Evolutionary conservation across 306 rosid genomes (phyloP).

Genomic region (Sophora flavescens): DNA sequence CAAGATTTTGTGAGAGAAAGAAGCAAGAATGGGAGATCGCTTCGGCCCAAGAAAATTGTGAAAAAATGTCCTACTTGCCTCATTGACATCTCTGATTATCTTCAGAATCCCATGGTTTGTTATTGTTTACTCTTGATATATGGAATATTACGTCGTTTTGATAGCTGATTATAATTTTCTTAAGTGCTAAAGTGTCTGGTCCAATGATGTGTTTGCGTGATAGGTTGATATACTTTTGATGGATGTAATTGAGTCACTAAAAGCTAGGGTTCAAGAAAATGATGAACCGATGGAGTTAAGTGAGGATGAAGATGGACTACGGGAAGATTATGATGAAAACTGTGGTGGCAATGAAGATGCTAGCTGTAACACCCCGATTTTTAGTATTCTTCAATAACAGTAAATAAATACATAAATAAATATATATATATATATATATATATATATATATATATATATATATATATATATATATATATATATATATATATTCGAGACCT

Average conservation of each 20-base stretch:
- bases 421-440: too few relatives aligned
- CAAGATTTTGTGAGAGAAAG: slow-evolving; percentile 58
- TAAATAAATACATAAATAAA: too few relatives aligned
- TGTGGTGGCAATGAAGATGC: too few relatives aligned
- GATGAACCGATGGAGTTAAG: slow-evolving; percentile 28
- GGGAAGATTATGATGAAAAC: slow-evolving; percentile 26
- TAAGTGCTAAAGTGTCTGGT: background rate
- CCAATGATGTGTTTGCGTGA: slow-evolving; percentile 37
- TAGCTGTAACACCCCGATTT: too few relatives aligned
- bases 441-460: too few relatives aligned
- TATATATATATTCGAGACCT: too few relatives aligned
- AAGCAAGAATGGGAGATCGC: slow-evolving; percentile 56
- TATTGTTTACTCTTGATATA: background rate
- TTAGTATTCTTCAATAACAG: too few relatives aligned
- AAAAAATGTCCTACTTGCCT: slow-evolving; percentile 66
- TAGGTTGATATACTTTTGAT: slow-evolving; percentile 72
- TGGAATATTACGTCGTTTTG: slow-evolving; percentile 3
- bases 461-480: too few relatives aligned
- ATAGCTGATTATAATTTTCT: too few relatives aligned
- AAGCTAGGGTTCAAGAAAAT: slow-evolving; percentile 56
- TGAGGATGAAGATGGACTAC: slow-evolving; percentile 34
- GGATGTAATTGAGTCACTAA: slow-evolving; percentile 66
- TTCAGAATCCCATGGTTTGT: slow-evolving; percentile 36
- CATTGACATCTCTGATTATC: slow-evolving; percentile 48
- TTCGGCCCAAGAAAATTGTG: slow-evolving; percentile 65